phyloP scores from a whole-genome alignment of 441 rosid genomes.

The Erodium trifolium region DNA sequence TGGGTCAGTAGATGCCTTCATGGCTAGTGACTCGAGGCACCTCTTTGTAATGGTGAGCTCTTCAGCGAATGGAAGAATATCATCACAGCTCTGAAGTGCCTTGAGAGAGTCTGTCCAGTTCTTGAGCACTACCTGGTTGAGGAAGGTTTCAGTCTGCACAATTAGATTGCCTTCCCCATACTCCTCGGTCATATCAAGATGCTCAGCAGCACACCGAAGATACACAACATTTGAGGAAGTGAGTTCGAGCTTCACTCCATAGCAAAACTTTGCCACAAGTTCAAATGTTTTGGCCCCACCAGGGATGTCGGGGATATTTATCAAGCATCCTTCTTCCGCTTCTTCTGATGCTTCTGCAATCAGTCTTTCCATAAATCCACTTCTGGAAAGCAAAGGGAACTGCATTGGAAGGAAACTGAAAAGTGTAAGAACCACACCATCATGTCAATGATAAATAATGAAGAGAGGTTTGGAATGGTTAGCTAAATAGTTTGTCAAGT shows the following conservation, averaged over 20 bases:
- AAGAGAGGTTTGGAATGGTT: not conserved
- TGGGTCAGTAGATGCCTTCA: constrained; percentile 72
- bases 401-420: constrained; percentile 29
- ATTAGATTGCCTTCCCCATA: constrained; percentile 83
- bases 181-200: constrained; percentile 87
- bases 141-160: constrained; percentile 64
- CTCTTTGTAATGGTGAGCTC: constrained; percentile 59
- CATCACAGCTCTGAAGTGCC: constrained; percentile 76
- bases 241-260: constrained; percentile 87
- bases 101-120: constrained; percentile 86
- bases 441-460: not conserved
- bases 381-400: constrained; percentile 94
- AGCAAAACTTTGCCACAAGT: constrained; percentile 89
- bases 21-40: constrained; percentile 72
- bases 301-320: constrained; percentile 54
- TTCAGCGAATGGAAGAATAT: constrained; percentile 58
- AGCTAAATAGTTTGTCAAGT: not conserved
- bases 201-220: constrained; percentile 83
- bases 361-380: constrained; percentile 80
- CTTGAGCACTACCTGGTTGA: constrained; percentile 69
- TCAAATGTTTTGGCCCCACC: constrained; percentile 90
- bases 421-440: not conserved
- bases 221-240: constrained; percentile 76
- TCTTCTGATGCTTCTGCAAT: constrained; percentile 74
- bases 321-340: constrained; percentile 50